phyloP scores from a whole-genome alignment of 139 green algal genomes.

The Micractinium sp. region DNA sequence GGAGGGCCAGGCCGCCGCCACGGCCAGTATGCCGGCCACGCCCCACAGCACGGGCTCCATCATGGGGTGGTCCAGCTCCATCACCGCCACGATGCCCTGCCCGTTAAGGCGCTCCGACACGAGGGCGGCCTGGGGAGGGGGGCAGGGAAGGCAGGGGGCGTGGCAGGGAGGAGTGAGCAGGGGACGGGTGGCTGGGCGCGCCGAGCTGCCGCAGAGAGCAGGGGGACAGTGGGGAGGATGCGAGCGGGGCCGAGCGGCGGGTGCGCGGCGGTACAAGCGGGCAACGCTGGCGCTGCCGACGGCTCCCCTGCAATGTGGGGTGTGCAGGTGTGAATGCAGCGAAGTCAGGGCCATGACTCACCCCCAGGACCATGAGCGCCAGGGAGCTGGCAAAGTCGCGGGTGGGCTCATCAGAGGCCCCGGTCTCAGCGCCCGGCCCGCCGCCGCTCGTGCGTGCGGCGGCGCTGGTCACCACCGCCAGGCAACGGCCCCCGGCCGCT shows the following conservation, averaged over 20 bases:
- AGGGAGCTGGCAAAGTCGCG: constrained; percentile 20
- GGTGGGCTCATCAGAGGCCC: not conserved
- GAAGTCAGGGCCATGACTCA: not conserved
- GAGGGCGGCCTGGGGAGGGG: not conserved
- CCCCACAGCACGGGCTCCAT: constrained; percentile 51
- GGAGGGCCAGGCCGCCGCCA: constrained; percentile 25
- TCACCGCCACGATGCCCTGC: constrained; percentile 41
- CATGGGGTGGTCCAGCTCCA: constrained; percentile 48
- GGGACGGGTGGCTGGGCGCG: too few species aligned
- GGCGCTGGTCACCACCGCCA: too few species aligned
- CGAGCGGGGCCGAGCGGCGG: too few species aligned
- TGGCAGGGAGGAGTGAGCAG: too few species aligned
- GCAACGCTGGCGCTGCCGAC: too few species aligned
- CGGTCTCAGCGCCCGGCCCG: not conserved
- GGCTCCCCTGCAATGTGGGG: not conserved
- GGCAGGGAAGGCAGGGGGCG: too few species aligned
- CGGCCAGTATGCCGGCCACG: constrained; percentile 31
- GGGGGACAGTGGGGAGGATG: not conserved
- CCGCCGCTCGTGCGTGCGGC: too few species aligned
- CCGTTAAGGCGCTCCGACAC: constrained; percentile 57
- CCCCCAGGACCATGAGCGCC: constrained; percentile 19
- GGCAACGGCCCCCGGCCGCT: too few species aligned
- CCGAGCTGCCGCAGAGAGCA: not conserved
- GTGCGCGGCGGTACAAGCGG: too few species aligned
- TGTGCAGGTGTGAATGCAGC: not conserved